Conservation (phyloP, 1,284 basidiomycete genomes). For the Microbotryum saponariae region DNA sequence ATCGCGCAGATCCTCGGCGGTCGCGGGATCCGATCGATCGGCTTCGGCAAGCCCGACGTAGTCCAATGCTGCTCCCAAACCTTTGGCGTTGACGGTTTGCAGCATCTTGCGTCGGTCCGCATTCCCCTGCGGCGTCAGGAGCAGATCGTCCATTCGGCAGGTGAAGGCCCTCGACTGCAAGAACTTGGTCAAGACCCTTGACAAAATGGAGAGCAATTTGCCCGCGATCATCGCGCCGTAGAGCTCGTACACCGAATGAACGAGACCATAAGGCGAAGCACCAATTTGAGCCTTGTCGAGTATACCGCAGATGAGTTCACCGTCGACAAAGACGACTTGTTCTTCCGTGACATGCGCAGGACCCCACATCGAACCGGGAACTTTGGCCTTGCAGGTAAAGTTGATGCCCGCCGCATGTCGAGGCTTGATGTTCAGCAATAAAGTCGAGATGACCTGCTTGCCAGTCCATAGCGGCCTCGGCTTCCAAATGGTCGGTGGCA, state of each 20-base stretch:
- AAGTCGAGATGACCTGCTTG: constrained; percentile 92
- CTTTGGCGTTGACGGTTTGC: constrained; percentile 60
- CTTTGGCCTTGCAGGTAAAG: constrained; percentile 75
- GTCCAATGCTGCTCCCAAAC: constrained; percentile 72
- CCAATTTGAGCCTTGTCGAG: constrained; percentile 98
- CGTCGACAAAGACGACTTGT: constrained; percentile 81
- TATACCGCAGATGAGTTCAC: constrained; percentile 84
- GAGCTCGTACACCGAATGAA: constrained; percentile 98
- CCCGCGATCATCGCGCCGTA: constrained; percentile 88
- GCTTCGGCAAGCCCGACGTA: constrained; percentile 60
- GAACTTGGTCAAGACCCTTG: constrained; percentile 92
- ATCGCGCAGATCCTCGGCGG: constrained; percentile 48
- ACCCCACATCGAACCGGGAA: constrained; percentile 71
- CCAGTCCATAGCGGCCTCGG: constrained; percentile 91
- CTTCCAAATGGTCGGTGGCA: constrained; percentile 88
- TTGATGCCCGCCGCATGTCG: constrained; percentile 72
- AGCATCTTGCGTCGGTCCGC: constrained; percentile 61
- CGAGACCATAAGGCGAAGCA: constrained; percentile 88
- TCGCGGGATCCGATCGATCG: constrained; percentile 57
- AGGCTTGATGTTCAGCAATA: constrained; percentile 87
- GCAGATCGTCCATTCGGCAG: constrained; percentile 97
- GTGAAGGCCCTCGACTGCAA: constrained; percentile 95
- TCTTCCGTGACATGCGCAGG: constrained; percentile 57
- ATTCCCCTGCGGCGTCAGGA: constrained; percentile 78
- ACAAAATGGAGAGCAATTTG: constrained; percentile 83